Base-by-base conservation (phyloP, 1,139 yeast species). In the Zygosaccharomyces pseudobailii region DNA sequence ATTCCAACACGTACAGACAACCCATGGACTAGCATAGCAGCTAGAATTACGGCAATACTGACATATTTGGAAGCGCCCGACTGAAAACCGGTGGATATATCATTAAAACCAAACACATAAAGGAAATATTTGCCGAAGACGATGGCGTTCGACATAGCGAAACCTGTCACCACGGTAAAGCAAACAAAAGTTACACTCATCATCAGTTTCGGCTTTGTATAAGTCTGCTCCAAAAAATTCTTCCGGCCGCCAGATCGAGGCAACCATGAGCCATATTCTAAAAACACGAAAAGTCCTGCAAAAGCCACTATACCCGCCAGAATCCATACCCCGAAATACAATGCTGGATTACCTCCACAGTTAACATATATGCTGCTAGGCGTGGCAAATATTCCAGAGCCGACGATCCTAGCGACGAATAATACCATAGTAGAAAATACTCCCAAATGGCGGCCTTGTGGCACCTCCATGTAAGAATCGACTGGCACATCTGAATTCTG, bases 161-260 rank as follows among this genome's bases (percentile, higher is more conserved):
- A 78, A 0, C 90, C 90, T 59, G 82, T 81, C 32, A 78, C 53
- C 2, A 84, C 73, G 2, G 84, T 75, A 57, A 74, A 82, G 2
- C 80, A 62, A 55, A 79, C 77, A 56, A 76, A 77, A 2, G 81
- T 71, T 6, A 82, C 87, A 43, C 84, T 76, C 43, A 79, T 75
- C 62, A 84, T 65, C 70, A 80, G 70, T 45, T 69, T 71, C 0
- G 90, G 92, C 51, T 68, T 75, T 45, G 75, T 72, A 59, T 80
- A 84, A 21, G 84, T 78, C 53, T 75, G 78, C 59, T 84, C 90
- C 52, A 84, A 65, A 53, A 84, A 84, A 19, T 80, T 82, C 58
- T 84, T 84, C 31, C 82, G 76, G 0, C 92, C 94, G 3, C 94
- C 92, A 55, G 83, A 80, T 59, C 86, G 69, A 0, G 90, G 89